Evolutionary conservation across 2,329 filamentous ascomycete genomes (phyloP), one percentile per base, ranked within the genome.

Genomic region (Botryotinia calthae): DNA sequence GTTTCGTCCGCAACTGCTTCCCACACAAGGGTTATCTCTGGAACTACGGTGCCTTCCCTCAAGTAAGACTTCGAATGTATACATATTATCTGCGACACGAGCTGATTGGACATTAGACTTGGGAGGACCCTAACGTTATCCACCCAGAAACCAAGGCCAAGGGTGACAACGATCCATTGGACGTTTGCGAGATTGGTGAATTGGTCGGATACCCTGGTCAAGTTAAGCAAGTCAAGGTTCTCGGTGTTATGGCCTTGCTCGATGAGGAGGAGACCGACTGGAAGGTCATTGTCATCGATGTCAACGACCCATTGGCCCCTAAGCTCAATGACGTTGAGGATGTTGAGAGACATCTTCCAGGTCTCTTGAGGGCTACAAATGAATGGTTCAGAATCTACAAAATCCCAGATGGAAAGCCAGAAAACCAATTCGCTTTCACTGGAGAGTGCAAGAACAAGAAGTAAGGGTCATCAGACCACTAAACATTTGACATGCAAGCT

Each of bases 311-410:
- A 79, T 89, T 99, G 77, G 96, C 96, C 73, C 85, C 93, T 82
- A 97, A 97, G 90, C 92, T 99, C 83, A 95, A 99, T 87, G 95
- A 98, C 84, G 91, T 98, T 76, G 96, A 98, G 89, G 96, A 99
- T 83, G 96, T 99, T 79, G 96, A 99, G 90, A 92, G 95, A 82
- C 96, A 98, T 87, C 91, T 99, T 73, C 96, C 96, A 75, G 96
- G 96, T 80, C 93, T 99, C 74, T 89, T 99, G 83, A 93, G 96
- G 79, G 96, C 96, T 82, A 98, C 95, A 83, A 99, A 99, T 83
- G 96, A 99, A 88, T 99, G 96, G 96, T 99, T 99, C 94, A 94
- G 96, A 85, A 99, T 99, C 90, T 99, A 99, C 92, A 99, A 99
- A 90, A 99, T 99, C 86, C 96, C 96, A 82, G 96, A 99, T 83